Evolutionary conservation across 2,329 filamentous ascomycete genomes (phyloP).

Genomic region (Furcasterigmium furcatum): DNA sequence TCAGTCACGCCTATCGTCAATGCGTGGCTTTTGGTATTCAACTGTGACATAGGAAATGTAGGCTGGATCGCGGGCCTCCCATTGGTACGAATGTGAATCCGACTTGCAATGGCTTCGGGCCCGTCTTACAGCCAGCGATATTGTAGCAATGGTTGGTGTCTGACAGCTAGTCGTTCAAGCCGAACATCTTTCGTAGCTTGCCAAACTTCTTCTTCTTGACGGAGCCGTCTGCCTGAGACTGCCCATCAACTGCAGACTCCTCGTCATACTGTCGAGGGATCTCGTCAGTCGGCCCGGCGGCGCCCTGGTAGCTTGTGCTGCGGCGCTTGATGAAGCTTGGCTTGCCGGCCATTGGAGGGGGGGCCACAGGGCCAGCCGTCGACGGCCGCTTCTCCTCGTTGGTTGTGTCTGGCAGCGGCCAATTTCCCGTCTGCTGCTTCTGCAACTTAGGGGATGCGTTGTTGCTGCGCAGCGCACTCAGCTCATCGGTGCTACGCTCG

Average conservation of each 20-base stretch:
- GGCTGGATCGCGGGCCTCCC: neutral
- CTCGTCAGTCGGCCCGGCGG: slow-evolving; percentile 13
- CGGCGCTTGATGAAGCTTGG: slow-evolving; percentile 29
- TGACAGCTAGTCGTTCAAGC: slow-evolving; percentile 38
- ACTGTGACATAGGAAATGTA: neutral
- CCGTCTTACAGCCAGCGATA: neutral
- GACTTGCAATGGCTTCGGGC: neutral
- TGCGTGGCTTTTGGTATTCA: neutral
- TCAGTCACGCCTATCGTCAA: neutral
- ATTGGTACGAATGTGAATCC: neutral
- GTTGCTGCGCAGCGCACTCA: slow-evolving; percentile 40
- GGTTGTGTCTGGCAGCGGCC: slow-evolving; percentile 41
- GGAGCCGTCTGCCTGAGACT: slow-evolving; percentile 10
- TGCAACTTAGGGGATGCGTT: slow-evolving; percentile 18
- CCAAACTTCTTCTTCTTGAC: slow-evolving; percentile 59
- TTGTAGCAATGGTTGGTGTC: neutral
- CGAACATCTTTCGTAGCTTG: slow-evolving; percentile 62
- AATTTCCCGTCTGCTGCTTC: slow-evolving; percentile 30
- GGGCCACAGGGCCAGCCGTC: slow-evolving; percentile 25
- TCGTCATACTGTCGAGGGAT: slow-evolving; percentile 2
- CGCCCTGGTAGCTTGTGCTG: slow-evolving; percentile 28
- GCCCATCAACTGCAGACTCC: slow-evolving; percentile 4
- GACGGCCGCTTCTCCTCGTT: slow-evolving; percentile 28
- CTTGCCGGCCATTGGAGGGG: slow-evolving; percentile 10
- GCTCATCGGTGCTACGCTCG: slow-evolving; percentile 54